A percentile compares a stretch with the other conserved stretches of the same genome.
These are phyloP conservation scores for Tuber aestivum DNA, from an alignment of 495 filamentous ascomycete species.

Conservation along the genomic window DNA sequence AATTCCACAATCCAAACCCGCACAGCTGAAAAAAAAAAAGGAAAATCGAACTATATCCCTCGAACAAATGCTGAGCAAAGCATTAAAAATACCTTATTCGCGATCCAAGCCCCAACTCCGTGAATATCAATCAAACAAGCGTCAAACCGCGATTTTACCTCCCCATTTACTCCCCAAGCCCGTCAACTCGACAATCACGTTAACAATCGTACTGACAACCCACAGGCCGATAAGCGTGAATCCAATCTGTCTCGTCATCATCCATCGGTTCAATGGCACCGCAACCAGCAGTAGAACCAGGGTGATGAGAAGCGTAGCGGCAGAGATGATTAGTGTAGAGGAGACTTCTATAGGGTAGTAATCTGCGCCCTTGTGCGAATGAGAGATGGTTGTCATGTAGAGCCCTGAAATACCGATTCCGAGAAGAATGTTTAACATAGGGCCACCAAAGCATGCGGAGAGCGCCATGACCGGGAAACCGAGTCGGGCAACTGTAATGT, in stretches of 20 bases:
- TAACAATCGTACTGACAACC: conserved; percentile 73
- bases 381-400: conserved; percentile 67
- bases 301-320: conserved; percentile 71
- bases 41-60: neutral
- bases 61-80: neutral
- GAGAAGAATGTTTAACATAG: conserved; percentile 94
- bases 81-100: conserved; percentile 2
- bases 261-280: conserved; percentile 83
- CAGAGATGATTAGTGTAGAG: conserved; percentile 74
- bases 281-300: conserved; percentile 69
- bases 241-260: conserved; percentile 78
- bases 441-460: conserved; percentile 90
- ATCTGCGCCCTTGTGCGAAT: conserved; percentile 52
- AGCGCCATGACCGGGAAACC: conserved; percentile 98
- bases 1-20: neutral
- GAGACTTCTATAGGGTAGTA: conserved; percentile 77
- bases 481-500: conserved; percentile 85
- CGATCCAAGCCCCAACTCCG: neutral
- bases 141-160: conserved; percentile 2
- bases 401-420: conserved; percentile 84
- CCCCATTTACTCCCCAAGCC: conserved; percentile 48
- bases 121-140: neutral
- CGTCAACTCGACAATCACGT: conserved; percentile 74
- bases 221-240: conserved; percentile 78
- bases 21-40: neutral